Evolutionary conservation across 2,329 filamentous ascomycete genomes (phyloP), one percentile per base, ranked within the genome.

Genomic region (Alternaria panax): DNA sequence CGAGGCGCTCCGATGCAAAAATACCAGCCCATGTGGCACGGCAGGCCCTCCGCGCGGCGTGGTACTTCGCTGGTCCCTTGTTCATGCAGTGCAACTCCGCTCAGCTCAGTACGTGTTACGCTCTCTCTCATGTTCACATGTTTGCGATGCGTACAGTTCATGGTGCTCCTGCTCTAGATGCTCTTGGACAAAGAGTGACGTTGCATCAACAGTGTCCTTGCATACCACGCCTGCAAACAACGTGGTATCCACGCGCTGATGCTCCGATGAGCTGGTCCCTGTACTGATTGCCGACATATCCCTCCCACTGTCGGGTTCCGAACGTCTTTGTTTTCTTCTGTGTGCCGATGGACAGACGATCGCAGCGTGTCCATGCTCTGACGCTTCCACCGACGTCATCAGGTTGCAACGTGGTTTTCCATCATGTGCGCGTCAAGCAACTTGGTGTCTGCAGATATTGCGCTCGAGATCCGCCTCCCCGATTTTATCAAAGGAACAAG

Each of bases 381-480:
- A 24, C 18, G 27, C 25, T 43, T 25, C 45, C 45, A 20, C 27
- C 56, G 30, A 59, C 56, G 56, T 59, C 56, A 51, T 43, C n/a
- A 2, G 14, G 22, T 46, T 28, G 20, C 34, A 34, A 25, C 28
- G 12, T 41, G n/a, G 5, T 22, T 12, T 30, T 24, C 28, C 34
- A 25, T 32, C 22, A 11, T 25, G 12, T n/a, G 11, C 14, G 32
- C 36, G 12, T 24, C 20, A 18, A 18, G 20, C 38, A 22, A 24
- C 20, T 14, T 41, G 12, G 38, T 34, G 38, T 34, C 43, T 38
- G 4, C 14, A 41, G 18, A 43, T 8, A 38, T 52, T 45, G 47
- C 38, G 54, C 47, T 57, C 54, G 36, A 57, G 54, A 38, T 52
- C 24, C 12, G 12, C 27, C 42, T n/a, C 41, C 43, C 56, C 51